A percentile compares a stretch with the other conserved stretches of the same genome.
Evolutionary conservation across 345 rosid species (phyloP).

Genomic region (Gossypium bickii): DNA sequence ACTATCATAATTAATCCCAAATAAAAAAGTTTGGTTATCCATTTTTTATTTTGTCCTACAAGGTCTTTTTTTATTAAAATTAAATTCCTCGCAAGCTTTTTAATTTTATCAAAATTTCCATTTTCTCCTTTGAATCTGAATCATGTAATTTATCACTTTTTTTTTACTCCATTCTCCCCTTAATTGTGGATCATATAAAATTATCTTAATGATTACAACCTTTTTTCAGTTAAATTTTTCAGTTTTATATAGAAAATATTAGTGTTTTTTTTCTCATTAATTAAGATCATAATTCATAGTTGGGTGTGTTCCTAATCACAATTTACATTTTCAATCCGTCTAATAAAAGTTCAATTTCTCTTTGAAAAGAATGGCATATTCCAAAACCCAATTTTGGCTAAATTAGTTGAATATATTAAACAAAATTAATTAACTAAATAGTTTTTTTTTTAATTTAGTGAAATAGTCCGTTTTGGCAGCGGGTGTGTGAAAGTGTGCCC

Average conservation of each 20-base stretch:
- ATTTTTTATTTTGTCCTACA: background rate
- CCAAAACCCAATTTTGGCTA: no score
- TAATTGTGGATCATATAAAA: no score
- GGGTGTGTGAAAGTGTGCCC: no score
- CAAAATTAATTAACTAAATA: no score
- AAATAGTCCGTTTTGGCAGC: no score
- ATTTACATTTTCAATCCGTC: background rate
- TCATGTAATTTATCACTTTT: no score
- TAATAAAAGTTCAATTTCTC: no score
- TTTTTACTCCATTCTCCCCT: no score
- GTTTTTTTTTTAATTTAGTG: no score
- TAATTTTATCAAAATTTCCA: background rate
- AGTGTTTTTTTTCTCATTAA: background rate
- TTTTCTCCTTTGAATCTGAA: no score
- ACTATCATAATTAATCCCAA: background rate
- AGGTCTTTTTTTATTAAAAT: background rate
- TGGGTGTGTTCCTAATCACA: background rate
- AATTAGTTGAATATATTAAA: no score
- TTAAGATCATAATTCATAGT: background rate
- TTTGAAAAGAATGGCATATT: no score
- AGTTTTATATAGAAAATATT: background rate
- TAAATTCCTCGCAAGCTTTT: background rate
- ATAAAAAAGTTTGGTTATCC: background rate
- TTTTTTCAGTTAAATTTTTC: background rate
- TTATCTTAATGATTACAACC: background rate